Conservation (phyloP, 139 green algal genomes). For the Chlamydomonas incerta region DNA sequence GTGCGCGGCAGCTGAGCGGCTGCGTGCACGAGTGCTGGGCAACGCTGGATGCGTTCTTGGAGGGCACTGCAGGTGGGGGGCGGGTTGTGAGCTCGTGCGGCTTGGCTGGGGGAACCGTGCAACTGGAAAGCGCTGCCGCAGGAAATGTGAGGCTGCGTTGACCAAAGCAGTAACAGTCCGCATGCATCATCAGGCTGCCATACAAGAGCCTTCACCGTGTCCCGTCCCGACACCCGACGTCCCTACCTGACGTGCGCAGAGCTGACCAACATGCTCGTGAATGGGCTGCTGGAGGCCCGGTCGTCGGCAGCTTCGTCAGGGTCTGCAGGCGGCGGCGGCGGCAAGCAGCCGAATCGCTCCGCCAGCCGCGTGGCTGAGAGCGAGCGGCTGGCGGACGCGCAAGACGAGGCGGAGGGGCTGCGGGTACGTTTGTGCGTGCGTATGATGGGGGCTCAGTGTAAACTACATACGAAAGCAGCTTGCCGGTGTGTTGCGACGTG, state of each 20-base stretch:
- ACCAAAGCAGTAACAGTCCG: too few relatives aligned
- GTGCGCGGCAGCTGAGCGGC: neutral
- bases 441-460: neutral
- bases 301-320: too few relatives aligned
- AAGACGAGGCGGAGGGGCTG: neutral
- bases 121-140: too few relatives aligned
- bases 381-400: neutral
- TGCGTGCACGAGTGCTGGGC: conserved; percentile 21
- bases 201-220: too few relatives aligned
- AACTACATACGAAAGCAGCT: too few relatives aligned
- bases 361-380: neutral
- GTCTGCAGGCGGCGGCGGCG: too few relatives aligned
- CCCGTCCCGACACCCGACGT: too few relatives aligned
- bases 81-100: too few relatives aligned
- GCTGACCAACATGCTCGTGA: neutral
- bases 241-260: neutral
- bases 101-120: too few relatives aligned
- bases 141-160: too few relatives aligned
- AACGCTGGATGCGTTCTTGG: conserved; percentile 9
- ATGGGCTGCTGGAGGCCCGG: neutral
- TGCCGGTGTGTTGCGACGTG: too few relatives aligned
- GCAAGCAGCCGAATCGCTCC: neutral
- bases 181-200: too few relatives aligned
- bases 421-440: neutral
- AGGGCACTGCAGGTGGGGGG: conserved; percentile 5